Evolutionary conservation across 345 rosid genomes (phyloP).

Genomic region (Lumnitzera littorea): DNA sequence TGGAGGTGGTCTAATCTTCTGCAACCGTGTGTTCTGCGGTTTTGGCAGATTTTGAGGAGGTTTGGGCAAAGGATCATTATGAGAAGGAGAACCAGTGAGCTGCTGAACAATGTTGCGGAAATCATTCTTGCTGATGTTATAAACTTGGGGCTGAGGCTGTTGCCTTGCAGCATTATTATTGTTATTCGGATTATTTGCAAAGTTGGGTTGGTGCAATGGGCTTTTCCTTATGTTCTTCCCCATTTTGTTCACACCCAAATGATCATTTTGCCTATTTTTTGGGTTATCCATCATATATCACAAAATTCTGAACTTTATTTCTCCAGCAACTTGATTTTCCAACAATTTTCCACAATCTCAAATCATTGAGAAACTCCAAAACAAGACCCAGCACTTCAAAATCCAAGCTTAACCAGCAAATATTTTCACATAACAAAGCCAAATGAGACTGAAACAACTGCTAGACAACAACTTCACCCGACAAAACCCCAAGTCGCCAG

Average conservation of each 20-base stretch:
- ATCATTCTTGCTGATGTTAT: conserved; percentile 89
- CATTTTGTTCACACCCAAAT: conserved; percentile 77
- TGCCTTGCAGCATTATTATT: conserved; percentile 34
- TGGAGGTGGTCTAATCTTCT: conserved; percentile 80
- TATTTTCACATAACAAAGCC: conserved; percentile 18
- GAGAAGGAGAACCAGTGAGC: conserved; percentile 83
- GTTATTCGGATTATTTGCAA: conserved; percentile 23
- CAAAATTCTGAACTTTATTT: conserved; percentile 5
- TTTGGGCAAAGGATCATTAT: conserved; percentile 56
- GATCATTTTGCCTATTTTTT: conserved; percentile 59
- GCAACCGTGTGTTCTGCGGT: conserved; percentile 75
- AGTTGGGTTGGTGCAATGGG: conserved; percentile 73
- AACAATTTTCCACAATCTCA: too few species aligned
- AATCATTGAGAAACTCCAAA: not conserved
- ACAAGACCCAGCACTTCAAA: too few species aligned
- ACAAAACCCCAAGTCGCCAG: too few species aligned
- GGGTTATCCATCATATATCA: conserved; percentile 63
- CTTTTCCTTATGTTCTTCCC: conserved; percentile 85
- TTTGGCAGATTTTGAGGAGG: conserved; percentile 70
- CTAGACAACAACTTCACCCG: too few species aligned
- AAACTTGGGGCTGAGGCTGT: conserved; percentile 87
- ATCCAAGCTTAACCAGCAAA: too few species aligned
- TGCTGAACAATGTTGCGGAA: conserved; percentile 86
- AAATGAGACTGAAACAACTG: too few species aligned
- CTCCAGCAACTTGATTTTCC: not conserved